phyloP scores from a whole-genome alignment of 345 rosid species.

The Odontarrhena argentea region DNA sequence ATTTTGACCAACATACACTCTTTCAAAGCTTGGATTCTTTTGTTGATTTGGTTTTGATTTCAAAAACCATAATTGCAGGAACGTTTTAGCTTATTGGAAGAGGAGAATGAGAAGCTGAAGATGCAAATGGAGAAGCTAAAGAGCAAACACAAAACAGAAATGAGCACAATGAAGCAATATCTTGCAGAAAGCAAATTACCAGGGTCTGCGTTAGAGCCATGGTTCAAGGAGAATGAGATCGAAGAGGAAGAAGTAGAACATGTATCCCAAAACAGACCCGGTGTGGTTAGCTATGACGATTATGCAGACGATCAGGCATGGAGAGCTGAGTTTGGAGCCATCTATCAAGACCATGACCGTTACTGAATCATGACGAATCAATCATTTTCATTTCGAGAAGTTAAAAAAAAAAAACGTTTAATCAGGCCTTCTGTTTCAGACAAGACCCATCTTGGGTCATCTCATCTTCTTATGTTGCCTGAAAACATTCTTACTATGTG shows the following conservation, averaged over 20 bases:
- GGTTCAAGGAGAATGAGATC: slow-evolving; percentile 37
- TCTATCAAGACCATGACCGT: slow-evolving; percentile 67
- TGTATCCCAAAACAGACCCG: slow-evolving; percentile 17
- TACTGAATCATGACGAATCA: slow-evolving; percentile 16
- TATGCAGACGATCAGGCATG: slow-evolving; percentile 79
- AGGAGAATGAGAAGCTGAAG: slow-evolving; percentile 84
- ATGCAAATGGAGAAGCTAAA: slow-evolving; percentile 78
- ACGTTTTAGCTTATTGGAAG: slow-evolving; percentile 45
- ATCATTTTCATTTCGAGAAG: background rate
- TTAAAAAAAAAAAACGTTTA: background rate
- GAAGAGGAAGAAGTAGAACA: slow-evolving; percentile 8
- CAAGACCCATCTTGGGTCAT: slow-evolving; percentile 36
- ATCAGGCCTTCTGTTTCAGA: slow-evolving; percentile 5
- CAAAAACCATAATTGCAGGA: slow-evolving; percentile 52
- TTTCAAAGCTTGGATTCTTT: background rate
- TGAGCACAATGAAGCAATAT: slow-evolving; percentile 91
- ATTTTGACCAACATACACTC: background rate
- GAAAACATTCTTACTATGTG: background rate
- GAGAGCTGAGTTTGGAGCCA: slow-evolving; percentile 95
- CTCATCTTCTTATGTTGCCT: slow-evolving; percentile 14
- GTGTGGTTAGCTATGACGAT: slow-evolving; percentile 32
- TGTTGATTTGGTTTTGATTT: background rate
- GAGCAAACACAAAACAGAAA: slow-evolving; percentile 91
- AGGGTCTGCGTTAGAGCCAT: slow-evolving; percentile 62
- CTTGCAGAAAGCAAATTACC: slow-evolving; percentile 88